Base-by-base conservation (phyloP, 2,329 filamentous ascomycete species). In the Raffaelea arxii region DNA sequence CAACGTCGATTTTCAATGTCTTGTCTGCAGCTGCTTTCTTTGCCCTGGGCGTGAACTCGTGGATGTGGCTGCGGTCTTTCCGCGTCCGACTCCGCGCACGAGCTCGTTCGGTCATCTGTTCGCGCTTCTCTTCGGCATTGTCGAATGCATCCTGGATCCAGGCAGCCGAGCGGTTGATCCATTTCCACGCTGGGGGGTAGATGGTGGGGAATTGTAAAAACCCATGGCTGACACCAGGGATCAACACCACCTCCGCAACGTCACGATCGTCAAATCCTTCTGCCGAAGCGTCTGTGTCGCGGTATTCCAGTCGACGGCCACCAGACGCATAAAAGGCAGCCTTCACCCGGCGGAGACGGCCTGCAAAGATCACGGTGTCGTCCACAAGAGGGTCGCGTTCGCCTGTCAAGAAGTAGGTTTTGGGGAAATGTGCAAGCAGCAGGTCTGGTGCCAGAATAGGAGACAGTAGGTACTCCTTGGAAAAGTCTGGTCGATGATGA, bases 311-410 rank as follows among this genome's bases (percentile, higher is more conserved):
- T 75, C 68, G n/a, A 67, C 77, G 41, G 71, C 65, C 77, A 70
- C 43, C 73, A 65, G 51, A 67, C 9, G 71, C 64, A 42, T 68
- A 62, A 47, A 65, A 67, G 0, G 73, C 73, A 19, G 78, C 75
- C 58, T 82, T 94, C 2, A 89, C 87, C 51, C 90, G 80, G 6
- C 89, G 75, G n/a, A 98, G 65, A 0, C 91, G 73, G 0, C 91
- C 92, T 0, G 92, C 90, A 58, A 98, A 96, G 51, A 98, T 90
- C 41, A 96, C 88, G 0, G 92, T 98, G 62, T 98, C 92, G 59
- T 98, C 92, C 0, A 97, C 92, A 0, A 98, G 69, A 0, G 92
- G 92, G 60, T 98, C 92, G 25, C 91, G 83, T 66, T 98, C 92
- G 43, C 92, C 92, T 0, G 92, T 97, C 44, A 97, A 70, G 57